Conservation (phyloP, 2,329 filamentous ascomycete species). For the Diaporthe citriasiana region DNA sequence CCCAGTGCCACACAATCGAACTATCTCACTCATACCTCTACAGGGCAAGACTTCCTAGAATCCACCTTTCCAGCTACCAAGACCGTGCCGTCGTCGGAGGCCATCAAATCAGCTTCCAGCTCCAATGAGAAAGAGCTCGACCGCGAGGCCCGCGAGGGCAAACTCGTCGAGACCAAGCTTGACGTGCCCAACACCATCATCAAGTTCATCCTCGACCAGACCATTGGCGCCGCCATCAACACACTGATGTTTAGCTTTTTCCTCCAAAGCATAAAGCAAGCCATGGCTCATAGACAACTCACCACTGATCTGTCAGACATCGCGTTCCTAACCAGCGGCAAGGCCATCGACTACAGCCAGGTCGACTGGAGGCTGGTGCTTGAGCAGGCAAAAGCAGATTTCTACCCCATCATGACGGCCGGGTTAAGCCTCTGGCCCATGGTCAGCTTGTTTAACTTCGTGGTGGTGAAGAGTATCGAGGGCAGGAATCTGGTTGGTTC, state of each 20-base stretch:
- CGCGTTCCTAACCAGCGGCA: constrained; percentile 54
- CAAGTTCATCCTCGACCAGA: constrained; percentile 80
- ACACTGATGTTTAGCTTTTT: constrained; percentile 74
- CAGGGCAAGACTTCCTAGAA: constrained; percentile 82
- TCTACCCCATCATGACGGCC: constrained; percentile 75
- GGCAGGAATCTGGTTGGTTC: constrained; percentile 76
- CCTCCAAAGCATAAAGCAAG: constrained; percentile 68
- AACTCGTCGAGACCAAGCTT: constrained; percentile 64
- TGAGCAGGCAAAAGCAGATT: constrained; percentile 65
- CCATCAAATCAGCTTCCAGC: constrained; percentile 56
- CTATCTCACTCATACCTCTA: constrained; percentile 40
- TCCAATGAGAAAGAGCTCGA: constrained; percentile 63
- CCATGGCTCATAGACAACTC: constrained; percentile 57
- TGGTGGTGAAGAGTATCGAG: constrained; percentile 74
- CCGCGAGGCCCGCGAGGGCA: constrained; percentile 55
- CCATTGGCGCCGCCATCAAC: constrained; percentile 74
- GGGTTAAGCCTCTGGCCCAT: constrained; percentile 80
- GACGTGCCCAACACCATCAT: constrained; percentile 74
- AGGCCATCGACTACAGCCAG: constrained; percentile 58
- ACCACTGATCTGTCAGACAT: constrained; percentile 51
- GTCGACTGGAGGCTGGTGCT: constrained; percentile 63
- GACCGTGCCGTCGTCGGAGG: constrained; percentile 55
- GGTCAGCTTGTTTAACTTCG: constrained; percentile 77
- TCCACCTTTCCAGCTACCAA: constrained; percentile 77
- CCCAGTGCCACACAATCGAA: background rate